Conservation (phyloP, 768 basidiomycete genomes). For the Cytidiella melzeri region DNA sequence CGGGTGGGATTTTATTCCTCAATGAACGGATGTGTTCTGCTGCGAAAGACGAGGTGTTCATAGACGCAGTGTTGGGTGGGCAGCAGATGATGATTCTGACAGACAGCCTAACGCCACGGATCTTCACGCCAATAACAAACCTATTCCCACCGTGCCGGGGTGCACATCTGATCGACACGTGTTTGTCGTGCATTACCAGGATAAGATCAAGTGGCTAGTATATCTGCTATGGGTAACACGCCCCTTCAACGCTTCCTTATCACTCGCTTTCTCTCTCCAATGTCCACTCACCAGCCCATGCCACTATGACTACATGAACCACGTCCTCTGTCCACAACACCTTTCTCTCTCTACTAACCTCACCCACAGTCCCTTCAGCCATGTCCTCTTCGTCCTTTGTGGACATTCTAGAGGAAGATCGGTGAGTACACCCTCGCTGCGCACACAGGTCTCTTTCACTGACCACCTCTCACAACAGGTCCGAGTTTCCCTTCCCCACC, state of each 20-base stretch:
- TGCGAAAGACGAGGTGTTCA: no score
- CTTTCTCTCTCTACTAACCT: slow-evolving; percentile 1
- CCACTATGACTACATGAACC: slow-evolving; percentile 10
- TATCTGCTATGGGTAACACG: no score
- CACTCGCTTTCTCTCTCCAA: slow-evolving; percentile 9
- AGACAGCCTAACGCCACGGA: no score
- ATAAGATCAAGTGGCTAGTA: slow-evolving; percentile 1
- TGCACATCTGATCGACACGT: slow-evolving; percentile 14
- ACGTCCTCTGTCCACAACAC: slow-evolving; percentile 9
- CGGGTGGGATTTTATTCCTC: no score
- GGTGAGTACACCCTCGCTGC: slow-evolving; percentile 10
- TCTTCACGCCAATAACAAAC: no score
- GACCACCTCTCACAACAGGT: slow-evolving; percentile 4
- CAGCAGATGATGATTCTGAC: no score
- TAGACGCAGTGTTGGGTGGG: no score
- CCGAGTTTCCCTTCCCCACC: slow-evolving; percentile 18
- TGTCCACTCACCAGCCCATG: slow-evolving; percentile 8
- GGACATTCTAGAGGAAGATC: slow-evolving; percentile 12
- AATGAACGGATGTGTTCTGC: no score
- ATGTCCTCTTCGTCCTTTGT: slow-evolving; percentile 8
- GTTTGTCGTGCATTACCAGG: not conserved
- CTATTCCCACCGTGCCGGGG: no score
- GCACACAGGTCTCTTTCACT: not conserved
- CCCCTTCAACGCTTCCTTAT: slow-evolving; percentile 11
- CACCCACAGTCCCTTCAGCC: slow-evolving; percentile 4